Evolutionary conservation across 768 basidiomycete genomes (phyloP).

Genomic region (Tulasnella sp.): DNA sequence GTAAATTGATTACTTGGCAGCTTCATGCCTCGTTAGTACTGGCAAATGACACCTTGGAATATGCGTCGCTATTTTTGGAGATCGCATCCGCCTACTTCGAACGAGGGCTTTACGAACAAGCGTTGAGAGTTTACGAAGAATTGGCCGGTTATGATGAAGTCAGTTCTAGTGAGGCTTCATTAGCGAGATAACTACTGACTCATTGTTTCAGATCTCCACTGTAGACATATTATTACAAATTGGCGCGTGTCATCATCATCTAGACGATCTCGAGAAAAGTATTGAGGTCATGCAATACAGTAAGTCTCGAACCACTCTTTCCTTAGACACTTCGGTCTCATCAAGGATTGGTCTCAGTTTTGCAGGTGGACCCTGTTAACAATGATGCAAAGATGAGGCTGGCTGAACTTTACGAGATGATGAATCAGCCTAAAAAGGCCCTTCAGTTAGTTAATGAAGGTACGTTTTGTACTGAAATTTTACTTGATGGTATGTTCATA

Average conservation of each 20-base stretch:
- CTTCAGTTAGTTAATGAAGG: slow-evolving; percentile 77
- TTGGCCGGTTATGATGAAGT: slow-evolving; percentile 66
- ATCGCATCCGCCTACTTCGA: slow-evolving; percentile 80
- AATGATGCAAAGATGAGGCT: slow-evolving; percentile 81
- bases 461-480: slow-evolving; percentile 23
- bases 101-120: slow-evolving; percentile 60
- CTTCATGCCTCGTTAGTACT: slow-evolving; percentile 64
- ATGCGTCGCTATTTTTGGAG: slow-evolving; percentile 65
- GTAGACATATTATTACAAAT: slow-evolving; percentile 61
- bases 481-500: not conserved
- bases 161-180: slow-evolving; percentile 21
- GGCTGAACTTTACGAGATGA: slow-evolving; percentile 78
- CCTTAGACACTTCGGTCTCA: not conserved
- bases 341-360: slow-evolving; percentile 35
- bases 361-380: slow-evolving; percentile 56
- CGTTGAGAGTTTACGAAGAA: slow-evolving; percentile 64
- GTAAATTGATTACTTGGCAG: slow-evolving; percentile 30
- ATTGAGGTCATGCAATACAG: slow-evolving; percentile 74
- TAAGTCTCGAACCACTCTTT: slow-evolving; percentile 25
- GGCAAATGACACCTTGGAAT: slow-evolving; percentile 57
- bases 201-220: slow-evolving; percentile 50
- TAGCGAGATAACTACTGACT: too few species aligned
- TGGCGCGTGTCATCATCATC: slow-evolving; percentile 66
- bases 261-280: slow-evolving; percentile 62
- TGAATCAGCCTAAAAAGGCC: slow-evolving; percentile 67